Conservation (phyloP, 805 yeast species). For the Starmerella powellii region DNA sequence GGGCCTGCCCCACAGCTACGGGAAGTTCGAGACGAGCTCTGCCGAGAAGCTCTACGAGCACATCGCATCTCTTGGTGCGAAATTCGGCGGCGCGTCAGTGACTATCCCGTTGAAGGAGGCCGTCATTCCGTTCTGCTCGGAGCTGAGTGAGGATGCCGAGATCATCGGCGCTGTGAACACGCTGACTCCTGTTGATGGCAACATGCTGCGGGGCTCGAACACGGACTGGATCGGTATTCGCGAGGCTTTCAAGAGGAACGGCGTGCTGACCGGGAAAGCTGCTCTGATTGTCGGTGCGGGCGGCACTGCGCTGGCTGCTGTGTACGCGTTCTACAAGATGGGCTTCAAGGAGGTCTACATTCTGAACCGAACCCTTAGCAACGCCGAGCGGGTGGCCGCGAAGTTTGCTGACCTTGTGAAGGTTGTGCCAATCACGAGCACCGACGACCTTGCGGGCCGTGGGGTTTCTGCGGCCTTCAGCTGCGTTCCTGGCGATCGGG, state of each 20-base stretch:
- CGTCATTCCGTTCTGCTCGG: constrained; percentile 53
- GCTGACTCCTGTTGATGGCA: constrained; percentile 42
- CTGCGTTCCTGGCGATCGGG: constrained; percentile 22
- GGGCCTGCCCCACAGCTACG: constrained; percentile 66
- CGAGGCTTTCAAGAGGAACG: constrained; percentile 51
- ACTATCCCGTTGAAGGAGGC: constrained; percentile 88
- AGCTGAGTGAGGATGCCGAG: constrained; percentile 62
- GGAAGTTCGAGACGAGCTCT: constrained; percentile 52
- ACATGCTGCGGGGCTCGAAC: constrained; percentile 52
- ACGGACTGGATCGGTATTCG: constrained; percentile 92
- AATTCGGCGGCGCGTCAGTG: constrained; percentile 90
- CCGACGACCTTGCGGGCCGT: constrained; percentile 26
- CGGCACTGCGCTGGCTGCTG: constrained; percentile 93
- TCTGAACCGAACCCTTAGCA: constrained; percentile 65
- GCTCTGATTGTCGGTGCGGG: constrained; percentile 94
- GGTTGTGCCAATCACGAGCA: constrained; percentile 46
- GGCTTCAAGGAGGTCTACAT: constrained; percentile 70
- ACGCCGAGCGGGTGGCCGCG: constrained; percentile 45
- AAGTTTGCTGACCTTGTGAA: constrained; percentile 40
- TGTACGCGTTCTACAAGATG: constrained; percentile 65
- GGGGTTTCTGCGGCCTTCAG: constrained; percentile 34
- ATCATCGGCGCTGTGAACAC: constrained; percentile 94
- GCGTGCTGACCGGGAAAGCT: constrained; percentile 36
- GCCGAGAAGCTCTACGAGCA: constrained; percentile 44
- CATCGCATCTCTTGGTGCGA: constrained; percentile 35